These are phyloP conservation scores for Tylopilus microsporus DNA, from an alignment of 1,284 basidiomycete species.

Conservation along the genomic window DNA sequence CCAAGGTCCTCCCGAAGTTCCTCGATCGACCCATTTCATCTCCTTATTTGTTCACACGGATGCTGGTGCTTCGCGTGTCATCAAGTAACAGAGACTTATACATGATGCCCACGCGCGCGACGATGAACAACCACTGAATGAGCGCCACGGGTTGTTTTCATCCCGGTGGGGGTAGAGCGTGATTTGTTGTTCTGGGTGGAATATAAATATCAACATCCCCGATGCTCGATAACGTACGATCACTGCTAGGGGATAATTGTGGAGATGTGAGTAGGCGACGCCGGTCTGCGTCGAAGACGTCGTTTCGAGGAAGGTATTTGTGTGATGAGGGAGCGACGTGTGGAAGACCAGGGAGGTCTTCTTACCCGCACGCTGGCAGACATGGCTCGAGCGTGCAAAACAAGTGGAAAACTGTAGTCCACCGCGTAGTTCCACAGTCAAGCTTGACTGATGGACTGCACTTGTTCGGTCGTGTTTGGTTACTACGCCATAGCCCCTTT, in stretches of 20 bases:
- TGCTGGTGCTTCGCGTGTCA: no score
- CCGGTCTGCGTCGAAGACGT: slow-evolving; percentile 68
- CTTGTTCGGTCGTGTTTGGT: slow-evolving; percentile 18
- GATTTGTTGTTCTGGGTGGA: slow-evolving; percentile 82
- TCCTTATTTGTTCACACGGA: no score
- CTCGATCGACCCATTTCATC: no score
- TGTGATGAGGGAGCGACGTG: slow-evolving; percentile 41
- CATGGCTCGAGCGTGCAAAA: slow-evolving; percentile 35
- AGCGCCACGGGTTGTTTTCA: slow-evolving; percentile 83
- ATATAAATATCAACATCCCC: slow-evolving; percentile 1
- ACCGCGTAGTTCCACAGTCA: no score
- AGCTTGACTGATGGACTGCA: slow-evolving; percentile 4
- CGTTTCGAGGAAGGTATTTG: slow-evolving; percentile 59
- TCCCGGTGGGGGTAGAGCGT: slow-evolving; percentile 97
- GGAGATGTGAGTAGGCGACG: slow-evolving; percentile 74
- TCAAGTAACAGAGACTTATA: no score
- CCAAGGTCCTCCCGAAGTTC: no score
- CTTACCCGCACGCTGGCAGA: slow-evolving; percentile 55
- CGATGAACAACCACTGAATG: no score
- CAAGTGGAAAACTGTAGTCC: not conserved
- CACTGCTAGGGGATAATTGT: slow-evolving; percentile 84
- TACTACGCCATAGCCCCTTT: not conserved
- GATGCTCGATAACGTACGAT: slow-evolving; percentile 50
- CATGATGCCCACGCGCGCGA: no score
- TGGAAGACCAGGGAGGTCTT: slow-evolving; percentile 48